These are phyloP conservation scores for Epichloe bromicola DNA, from an alignment of 2,329 filamentous ascomycete genomes.

Conservation along the genomic window DNA sequence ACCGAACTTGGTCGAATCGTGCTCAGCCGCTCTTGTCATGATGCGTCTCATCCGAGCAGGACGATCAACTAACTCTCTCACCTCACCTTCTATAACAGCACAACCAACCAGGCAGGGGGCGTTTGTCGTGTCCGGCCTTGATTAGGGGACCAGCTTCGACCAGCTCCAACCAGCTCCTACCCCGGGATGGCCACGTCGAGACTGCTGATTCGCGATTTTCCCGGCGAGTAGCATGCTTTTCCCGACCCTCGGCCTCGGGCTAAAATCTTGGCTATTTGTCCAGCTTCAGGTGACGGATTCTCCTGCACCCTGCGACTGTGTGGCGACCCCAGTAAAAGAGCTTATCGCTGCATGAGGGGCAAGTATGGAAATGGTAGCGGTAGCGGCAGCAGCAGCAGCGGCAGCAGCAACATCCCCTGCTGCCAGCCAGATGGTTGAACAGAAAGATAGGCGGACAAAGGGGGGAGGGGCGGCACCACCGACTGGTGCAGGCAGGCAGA, in stretches of 20 bases:
- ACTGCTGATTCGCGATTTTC: background rate
- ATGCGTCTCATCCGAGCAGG: background rate
- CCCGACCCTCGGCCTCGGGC: background rate
- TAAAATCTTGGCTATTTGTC: background rate
- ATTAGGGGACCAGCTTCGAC: background rate
- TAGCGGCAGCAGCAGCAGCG: background rate
- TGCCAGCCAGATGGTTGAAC: background rate
- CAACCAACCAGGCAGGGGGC: background rate
- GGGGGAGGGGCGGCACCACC: no score
- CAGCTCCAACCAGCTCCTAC: background rate
- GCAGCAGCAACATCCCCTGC: background rate
- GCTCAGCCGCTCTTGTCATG: background rate
- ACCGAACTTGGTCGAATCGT: background rate
- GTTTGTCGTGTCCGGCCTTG: background rate
- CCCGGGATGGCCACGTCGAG: background rate
- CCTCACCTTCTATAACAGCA: background rate
- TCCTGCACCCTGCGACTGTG: background rate
- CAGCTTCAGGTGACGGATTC: constrained; percentile 1
- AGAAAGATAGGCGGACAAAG: background rate
- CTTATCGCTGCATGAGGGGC: background rate
- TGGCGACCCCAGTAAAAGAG: background rate
- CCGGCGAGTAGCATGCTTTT: background rate
- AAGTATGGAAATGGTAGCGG: background rate
- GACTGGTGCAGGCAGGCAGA: background rate
- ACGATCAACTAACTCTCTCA: background rate